phyloP scores from a whole-genome alignment of 768 basidiomycete genomes.

The Clavulina sp. region DNA sequence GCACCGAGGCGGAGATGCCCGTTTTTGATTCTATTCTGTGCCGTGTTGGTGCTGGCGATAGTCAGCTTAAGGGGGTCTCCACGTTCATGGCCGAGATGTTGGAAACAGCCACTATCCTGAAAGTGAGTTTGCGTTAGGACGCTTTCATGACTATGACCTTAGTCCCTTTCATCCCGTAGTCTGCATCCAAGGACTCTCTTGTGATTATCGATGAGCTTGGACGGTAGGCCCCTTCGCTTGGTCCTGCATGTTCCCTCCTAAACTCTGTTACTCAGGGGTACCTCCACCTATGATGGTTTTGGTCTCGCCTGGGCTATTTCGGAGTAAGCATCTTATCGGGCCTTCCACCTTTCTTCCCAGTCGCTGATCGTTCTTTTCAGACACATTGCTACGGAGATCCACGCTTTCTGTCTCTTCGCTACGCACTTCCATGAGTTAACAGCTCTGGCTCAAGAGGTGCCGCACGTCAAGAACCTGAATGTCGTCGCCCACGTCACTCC shows the following conservation, averaged over 20 bases:
- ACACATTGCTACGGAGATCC: conserved; percentile 82
- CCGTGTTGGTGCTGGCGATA: conserved; percentile 93
- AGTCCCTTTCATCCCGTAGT: conserved; percentile 26
- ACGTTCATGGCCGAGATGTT: conserved; percentile 99
- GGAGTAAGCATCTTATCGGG: conserved; percentile 37
- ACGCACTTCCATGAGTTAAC: conserved; percentile 98
- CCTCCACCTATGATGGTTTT: conserved; percentile 94
- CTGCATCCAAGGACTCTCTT: conserved; percentile 79
- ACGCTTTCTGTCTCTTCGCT: conserved; percentile 89
- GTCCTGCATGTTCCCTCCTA: too few relatives aligned
- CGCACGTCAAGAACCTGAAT: conserved; percentile 85
- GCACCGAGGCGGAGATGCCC: conserved; percentile 66
- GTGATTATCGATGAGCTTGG: conserved; percentile 98
- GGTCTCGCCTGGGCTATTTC: conserved; percentile 98
- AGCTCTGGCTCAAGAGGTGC: conserved; percentile 66
- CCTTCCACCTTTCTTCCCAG: not conserved
- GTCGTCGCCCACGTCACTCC: conserved; percentile 81
- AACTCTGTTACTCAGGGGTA: too few relatives aligned
- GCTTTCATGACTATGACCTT: not conserved
- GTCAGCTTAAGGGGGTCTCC: conserved; percentile 91
- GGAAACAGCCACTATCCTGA: conserved; percentile 88
- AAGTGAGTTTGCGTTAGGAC: conserved; percentile 37
- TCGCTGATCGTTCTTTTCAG: conserved; percentile 24
- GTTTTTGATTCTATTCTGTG: conserved; percentile 94
- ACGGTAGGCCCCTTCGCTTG: too few relatives aligned